Percentiles rank a stretch among this genome's conserved stretches.
Conservation (phyloP, 2,329 filamentous ascomycete genomes). For the Aspergillus pseudotamarii region DNA sequence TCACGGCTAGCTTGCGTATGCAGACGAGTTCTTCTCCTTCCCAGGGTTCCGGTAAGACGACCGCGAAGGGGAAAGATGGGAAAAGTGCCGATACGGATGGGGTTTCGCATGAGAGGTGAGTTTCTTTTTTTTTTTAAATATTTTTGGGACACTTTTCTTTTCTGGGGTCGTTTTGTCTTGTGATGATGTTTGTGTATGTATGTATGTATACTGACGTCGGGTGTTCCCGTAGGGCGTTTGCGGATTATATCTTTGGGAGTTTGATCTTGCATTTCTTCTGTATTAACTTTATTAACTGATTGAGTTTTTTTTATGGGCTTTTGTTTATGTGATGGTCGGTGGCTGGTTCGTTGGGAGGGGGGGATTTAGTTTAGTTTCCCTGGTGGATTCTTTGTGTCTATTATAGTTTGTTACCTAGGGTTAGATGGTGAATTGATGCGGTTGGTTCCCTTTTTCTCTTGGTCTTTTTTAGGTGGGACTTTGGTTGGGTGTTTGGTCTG, state of each 20-base stretch:
- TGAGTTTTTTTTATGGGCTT: slow-evolving; percentile 1
- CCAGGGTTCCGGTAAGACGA: slow-evolving; percentile 53
- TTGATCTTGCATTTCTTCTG: slow-evolving; percentile 98
- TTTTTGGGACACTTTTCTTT: neutral
- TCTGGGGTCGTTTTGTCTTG: neutral
- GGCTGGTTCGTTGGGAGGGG: slow-evolving; percentile 6
- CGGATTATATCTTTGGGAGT: slow-evolving; percentile 93
- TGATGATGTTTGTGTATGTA: neutral
- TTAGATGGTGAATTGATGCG: neutral
- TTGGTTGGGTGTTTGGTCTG: neutral
- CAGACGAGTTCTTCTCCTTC: slow-evolving; percentile 68
- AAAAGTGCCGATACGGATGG: slow-evolving; percentile 19
- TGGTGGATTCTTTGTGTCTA: slow-evolving; percentile 9
- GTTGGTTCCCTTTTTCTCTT: neutral
- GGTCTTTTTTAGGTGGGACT: neutral
- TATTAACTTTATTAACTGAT: slow-evolving; percentile 97
- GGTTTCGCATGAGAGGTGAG: slow-evolving; percentile 47
- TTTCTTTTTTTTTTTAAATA: neutral
- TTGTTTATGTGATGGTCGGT: slow-evolving; percentile 7
- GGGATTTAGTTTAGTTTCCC: neutral
- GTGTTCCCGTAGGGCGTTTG: slow-evolving; percentile 71
- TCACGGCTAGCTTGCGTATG: slow-evolving; percentile 87
- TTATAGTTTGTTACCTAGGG: neutral
- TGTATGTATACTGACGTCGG: slow-evolving; percentile 3
- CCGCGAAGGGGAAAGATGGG: slow-evolving; percentile 32